Conservation (phyloP, 192 early-diverging fungal species). For the Coemansia umbellata region DNA sequence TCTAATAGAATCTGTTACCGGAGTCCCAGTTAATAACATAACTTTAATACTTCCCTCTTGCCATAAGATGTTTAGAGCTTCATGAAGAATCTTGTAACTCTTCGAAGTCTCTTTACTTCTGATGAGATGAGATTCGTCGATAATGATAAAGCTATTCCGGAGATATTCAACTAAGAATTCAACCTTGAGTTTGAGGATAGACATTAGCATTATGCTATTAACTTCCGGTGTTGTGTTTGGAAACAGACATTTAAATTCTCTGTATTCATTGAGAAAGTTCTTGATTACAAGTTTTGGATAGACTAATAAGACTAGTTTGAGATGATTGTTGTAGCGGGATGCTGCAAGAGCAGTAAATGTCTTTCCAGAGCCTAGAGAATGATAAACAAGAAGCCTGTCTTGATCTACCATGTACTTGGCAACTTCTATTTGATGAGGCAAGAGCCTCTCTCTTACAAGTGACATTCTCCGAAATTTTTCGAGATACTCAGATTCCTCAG, state of each 20-base stretch:
- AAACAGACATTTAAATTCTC: constrained; percentile 16
- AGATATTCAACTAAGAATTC: constrained; percentile 5
- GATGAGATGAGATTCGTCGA: constrained; percentile 13
- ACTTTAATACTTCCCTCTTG: constrained; percentile 9
- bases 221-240: constrained; percentile 7
- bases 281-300: constrained; percentile 4
- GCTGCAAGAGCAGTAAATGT: constrained; percentile 22
- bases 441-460: too few species aligned
- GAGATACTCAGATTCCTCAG: too few species aligned
- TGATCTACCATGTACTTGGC: constrained; percentile 12
- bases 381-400: constrained; percentile 7
- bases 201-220: constrained; percentile 1
- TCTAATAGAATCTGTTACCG: constrained; percentile 9
- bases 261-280: constrained; percentile 10
- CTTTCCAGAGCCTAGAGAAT: constrained; percentile 16
- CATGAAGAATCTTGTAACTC: too few species aligned
- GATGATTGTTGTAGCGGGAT: constrained; percentile 9
- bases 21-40: constrained; percentile 16
- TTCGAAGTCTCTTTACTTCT: too few species aligned
- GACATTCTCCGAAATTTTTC: too few species aligned
- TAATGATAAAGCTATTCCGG: constrained; percentile 8
- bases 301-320: constrained; percentile 2
- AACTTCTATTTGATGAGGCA: constrained; percentile 11
- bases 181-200: too few species aligned
- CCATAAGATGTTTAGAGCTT: too few species aligned